Conservation (phyloP, 495 filamentous ascomycete species). For the Penicillium pulvis region DNA sequence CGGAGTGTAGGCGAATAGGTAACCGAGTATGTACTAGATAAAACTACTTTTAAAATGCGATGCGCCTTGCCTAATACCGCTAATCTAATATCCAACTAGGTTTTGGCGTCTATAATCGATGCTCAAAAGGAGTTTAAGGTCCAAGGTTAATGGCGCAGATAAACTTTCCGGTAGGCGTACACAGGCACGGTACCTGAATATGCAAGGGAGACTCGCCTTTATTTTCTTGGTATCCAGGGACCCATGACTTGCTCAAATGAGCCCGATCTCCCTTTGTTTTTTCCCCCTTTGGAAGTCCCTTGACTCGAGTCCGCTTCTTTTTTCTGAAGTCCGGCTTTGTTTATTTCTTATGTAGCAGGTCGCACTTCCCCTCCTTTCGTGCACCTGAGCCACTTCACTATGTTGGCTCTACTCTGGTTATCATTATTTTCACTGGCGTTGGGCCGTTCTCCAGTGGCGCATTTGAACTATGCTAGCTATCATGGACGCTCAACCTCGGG, state of each 20-base stretch:
- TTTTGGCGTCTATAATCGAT: too few relatives aligned
- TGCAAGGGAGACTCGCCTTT: not conserved
- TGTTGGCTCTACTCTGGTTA: slow-evolving; percentile 16
- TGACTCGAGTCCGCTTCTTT: not conserved
- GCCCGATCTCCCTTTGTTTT: not conserved
- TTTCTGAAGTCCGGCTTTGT: not conserved
- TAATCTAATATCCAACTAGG: too few relatives aligned
- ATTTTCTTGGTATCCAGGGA: slow-evolving; percentile 1
- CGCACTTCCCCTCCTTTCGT: not conserved
- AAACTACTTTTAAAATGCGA: too few relatives aligned
- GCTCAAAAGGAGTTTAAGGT: too few relatives aligned
- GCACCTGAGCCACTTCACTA: not conserved
- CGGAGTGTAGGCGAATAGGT: too few relatives aligned
- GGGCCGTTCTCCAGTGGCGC: slow-evolving; percentile 32
- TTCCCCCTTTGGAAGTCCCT: not conserved
- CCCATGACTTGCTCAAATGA: not conserved
- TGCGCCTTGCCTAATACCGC: too few relatives aligned
- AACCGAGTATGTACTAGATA: too few relatives aligned
- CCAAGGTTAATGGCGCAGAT: too few relatives aligned
- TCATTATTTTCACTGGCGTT: slow-evolving; percentile 23
- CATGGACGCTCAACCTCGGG: slow-evolving; percentile 41
- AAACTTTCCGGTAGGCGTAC: too few relatives aligned
- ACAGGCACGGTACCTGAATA: not conserved
- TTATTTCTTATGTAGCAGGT: not conserved
- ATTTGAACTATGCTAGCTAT: slow-evolving; percentile 49